Percentiles rank a stretch among this genome's conserved stretches.
Conservation (phyloP, 306 rosid species). For the Ormosia emarginata region DNA sequence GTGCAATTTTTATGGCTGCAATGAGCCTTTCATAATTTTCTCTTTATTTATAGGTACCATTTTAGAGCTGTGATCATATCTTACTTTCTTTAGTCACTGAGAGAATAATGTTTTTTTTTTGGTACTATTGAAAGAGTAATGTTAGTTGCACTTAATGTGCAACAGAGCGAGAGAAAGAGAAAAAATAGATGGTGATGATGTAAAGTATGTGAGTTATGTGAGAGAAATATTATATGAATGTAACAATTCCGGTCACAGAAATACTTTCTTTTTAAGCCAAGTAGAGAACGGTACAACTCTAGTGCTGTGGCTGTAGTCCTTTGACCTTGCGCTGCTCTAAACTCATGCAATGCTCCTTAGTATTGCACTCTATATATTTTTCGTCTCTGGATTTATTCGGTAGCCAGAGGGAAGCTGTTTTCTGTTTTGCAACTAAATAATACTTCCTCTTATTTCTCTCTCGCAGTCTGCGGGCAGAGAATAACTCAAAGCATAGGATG, state of each 20-base stretch:
- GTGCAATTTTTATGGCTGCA: not conserved
- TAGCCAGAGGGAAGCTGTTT: no score
- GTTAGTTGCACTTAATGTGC: not conserved
- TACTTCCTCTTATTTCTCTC: not conserved
- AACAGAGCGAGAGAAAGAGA: not conserved
- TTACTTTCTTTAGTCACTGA: not conserved
- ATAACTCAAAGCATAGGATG: not conserved
- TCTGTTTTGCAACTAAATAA: no score
- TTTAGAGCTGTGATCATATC: not conserved
- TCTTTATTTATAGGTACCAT: not conserved
- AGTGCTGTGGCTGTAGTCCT: not conserved
- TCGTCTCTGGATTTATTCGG: no score
- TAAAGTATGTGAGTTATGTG: not conserved
- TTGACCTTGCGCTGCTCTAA: not conserved
- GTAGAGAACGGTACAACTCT: not conserved
- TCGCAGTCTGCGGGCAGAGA: not conserved
- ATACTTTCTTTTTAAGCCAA: not conserved
- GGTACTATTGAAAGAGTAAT: no score
- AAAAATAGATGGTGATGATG: not conserved
- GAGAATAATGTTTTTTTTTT: not conserved
- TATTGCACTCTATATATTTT: not conserved
- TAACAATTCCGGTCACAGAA: not conserved
- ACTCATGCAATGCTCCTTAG: not conserved
- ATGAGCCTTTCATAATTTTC: not conserved
- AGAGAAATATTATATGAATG: not conserved